phyloP scores from a whole-genome alignment of 169 alveolate genomes.

The Plasmodium yoelii region DNA sequence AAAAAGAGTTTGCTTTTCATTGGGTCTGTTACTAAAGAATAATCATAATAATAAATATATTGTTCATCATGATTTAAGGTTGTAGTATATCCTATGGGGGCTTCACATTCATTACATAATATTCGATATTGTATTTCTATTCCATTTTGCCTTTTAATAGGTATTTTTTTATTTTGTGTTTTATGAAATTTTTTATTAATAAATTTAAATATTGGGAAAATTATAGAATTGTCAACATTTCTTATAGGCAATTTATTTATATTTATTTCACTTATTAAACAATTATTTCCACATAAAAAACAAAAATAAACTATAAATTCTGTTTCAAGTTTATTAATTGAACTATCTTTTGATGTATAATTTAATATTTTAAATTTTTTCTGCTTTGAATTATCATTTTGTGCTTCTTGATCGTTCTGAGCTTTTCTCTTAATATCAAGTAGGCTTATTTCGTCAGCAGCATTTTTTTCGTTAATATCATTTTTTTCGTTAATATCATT shows the following conservation, averaged over 20 bases:
- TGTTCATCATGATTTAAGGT: slow-evolving; percentile 34
- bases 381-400: slow-evolving; percentile 44
- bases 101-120: slow-evolving; percentile 68
- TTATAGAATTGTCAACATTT: slow-evolving; percentile 63
- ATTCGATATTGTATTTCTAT: slow-evolving; percentile 61
- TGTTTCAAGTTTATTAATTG: slow-evolving; percentile 38
- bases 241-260: slow-evolving; percentile 48
- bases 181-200: slow-evolving; percentile 53
- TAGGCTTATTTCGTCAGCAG: slow-evolving; percentile 55
- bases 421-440: slow-evolving; percentile 75
- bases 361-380: slow-evolving; percentile 67
- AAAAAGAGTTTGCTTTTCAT: slow-evolving; percentile 40
- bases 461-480: too few species aligned
- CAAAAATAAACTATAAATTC: slow-evolving; percentile 69
- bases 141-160: slow-evolving; percentile 37
- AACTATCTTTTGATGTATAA: slow-evolving; percentile 72
- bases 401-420: slow-evolving; percentile 68
- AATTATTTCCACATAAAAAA: slow-evolving; percentile 73
- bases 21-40: slow-evolving; percentile 51
- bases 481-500: too few species aligned
- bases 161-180: slow-evolving; percentile 42
- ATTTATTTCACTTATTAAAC: slow-evolving; percentile 73
- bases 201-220: slow-evolving; percentile 46
- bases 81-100: slow-evolving; percentile 58
- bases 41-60: slow-evolving; percentile 53